These are phyloP conservation scores for Candida michaelii DNA, from an alignment of 805 yeast species.

Conservation along the genomic window DNA sequence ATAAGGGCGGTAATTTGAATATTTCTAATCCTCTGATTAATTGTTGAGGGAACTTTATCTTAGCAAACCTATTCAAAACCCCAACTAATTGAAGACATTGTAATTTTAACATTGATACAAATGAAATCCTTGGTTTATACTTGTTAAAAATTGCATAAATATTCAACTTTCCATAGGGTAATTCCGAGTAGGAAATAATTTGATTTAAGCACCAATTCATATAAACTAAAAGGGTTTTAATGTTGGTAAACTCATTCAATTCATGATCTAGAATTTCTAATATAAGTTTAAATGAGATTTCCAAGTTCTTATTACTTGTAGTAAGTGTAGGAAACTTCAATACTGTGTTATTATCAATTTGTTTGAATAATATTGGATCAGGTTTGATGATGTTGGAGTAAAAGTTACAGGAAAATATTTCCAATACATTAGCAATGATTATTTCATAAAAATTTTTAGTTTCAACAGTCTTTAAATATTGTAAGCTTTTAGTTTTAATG, in stretches of 20 bases:
- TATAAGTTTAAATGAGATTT: conserved; percentile 18
- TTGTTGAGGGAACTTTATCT: background rate
- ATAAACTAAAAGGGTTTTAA: conserved; percentile 10
- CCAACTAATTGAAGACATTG: conserved; percentile 2
- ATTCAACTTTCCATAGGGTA: conserved; percentile 14
- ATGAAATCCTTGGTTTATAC: conserved; percentile 22
- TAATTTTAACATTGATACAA: conserved; percentile 16
- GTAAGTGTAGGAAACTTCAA: conserved; percentile 2
- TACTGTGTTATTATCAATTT: background rate
- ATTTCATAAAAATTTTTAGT: too few relatives aligned
- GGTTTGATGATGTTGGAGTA: background rate
- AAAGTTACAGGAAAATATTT: conserved; percentile 1
- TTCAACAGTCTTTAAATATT: background rate
- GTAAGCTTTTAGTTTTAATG: background rate
- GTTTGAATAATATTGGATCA: background rate
- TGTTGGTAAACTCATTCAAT: conserved; percentile 21
- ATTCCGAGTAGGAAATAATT: conserved; percentile 14
- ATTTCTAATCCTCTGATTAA: background rate
- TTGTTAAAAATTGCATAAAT: conserved; percentile 20
- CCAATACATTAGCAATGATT: background rate
- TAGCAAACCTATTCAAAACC: background rate
- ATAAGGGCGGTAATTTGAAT: conserved; percentile 13
- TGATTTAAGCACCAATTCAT: conserved; percentile 12
- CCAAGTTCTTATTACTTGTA: conserved; percentile 12
- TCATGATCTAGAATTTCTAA: conserved; percentile 18